These are phyloP conservation scores for Nicotiana knightiana DNA, from an alignment of 257 asterid species.

Conservation along the genomic window DNA sequence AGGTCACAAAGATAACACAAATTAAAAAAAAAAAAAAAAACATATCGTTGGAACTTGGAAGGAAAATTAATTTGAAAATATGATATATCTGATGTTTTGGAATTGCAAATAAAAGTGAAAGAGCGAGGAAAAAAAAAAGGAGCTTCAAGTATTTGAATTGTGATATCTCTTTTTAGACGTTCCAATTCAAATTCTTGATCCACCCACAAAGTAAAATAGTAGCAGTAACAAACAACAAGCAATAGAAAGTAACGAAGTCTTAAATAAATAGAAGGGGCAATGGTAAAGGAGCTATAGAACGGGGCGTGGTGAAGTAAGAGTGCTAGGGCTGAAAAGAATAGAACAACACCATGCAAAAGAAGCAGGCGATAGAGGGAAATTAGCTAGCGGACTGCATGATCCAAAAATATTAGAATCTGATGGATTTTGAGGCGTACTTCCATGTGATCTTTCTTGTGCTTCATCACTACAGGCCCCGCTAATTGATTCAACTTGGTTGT, in stretches of 20 bases:
- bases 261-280: not conserved
- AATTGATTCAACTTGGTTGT: not conserved
- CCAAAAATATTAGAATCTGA: constrained; percentile 22
- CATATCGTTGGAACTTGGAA: no score
- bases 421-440: not conserved
- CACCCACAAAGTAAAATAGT: not conserved
- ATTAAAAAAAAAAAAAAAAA: not conserved
- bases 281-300: not conserved
- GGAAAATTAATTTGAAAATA: no score
- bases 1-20: not conserved
- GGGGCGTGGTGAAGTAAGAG: constrained; percentile 23
- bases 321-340: constrained; percentile 49
- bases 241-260: not conserved
- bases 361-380: constrained; percentile 49
- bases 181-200: not conserved
- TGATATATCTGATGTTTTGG: no score
- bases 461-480: not conserved
- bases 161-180: not conserved
- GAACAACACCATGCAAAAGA: constrained; percentile 64
- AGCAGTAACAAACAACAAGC: no score
- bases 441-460: not conserved
- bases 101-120: no score
- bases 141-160: not conserved
- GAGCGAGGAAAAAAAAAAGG: no score
- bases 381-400: constrained; percentile 26